These are phyloP conservation scores for Elasticomyces elasticus DNA, from an alignment of 495 filamentous ascomycete genomes.

Conservation along the genomic window DNA sequence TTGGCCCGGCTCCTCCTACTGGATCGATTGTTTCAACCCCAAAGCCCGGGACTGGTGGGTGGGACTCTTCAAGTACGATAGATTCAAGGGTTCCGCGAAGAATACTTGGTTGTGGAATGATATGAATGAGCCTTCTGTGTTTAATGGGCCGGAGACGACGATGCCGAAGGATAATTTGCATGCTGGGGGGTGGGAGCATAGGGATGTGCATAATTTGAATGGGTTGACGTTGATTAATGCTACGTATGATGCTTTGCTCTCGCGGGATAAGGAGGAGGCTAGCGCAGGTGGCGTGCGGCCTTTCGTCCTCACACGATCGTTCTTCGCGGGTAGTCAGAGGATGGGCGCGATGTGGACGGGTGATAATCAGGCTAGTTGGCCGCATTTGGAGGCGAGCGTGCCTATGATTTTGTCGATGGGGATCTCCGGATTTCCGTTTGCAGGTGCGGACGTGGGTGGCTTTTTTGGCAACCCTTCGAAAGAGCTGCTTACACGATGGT, in stretches of 20 bases:
- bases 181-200: conserved; percentile 86
- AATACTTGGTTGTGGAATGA: conserved; percentile 98
- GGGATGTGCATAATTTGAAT: conserved; percentile 90
- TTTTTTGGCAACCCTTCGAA: conserved; percentile 95
- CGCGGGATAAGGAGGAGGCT: conserved; percentile 71
- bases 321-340: conserved; percentile 82
- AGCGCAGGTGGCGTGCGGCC: conserved; percentile 43
- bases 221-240: conserved; percentile 91
- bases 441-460: conserved; percentile 91
- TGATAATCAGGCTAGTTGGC: conserved; percentile 89
- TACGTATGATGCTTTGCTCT: conserved; percentile 71
- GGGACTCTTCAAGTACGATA: conserved; percentile 72
- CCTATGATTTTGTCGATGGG: conserved; percentile 91
- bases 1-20: conserved; percentile 93
- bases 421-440: conserved; percentile 86
- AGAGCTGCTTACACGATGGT: conserved; percentile 88
- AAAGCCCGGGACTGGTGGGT: conserved; percentile 82
- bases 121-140: conserved; percentile 98
- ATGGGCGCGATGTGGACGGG: conserved; percentile 96
- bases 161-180: conserved; percentile 98
- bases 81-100: conserved; percentile 67
- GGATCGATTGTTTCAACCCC: conserved; percentile 92
- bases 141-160: conserved; percentile 93
- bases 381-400: conserved; percentile 72
- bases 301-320: conserved; percentile 86